These are phyloP conservation scores for Aspergillus quadricinctus DNA, from an alignment of 2,329 filamentous ascomycete genomes.

Conservation along the genomic window DNA sequence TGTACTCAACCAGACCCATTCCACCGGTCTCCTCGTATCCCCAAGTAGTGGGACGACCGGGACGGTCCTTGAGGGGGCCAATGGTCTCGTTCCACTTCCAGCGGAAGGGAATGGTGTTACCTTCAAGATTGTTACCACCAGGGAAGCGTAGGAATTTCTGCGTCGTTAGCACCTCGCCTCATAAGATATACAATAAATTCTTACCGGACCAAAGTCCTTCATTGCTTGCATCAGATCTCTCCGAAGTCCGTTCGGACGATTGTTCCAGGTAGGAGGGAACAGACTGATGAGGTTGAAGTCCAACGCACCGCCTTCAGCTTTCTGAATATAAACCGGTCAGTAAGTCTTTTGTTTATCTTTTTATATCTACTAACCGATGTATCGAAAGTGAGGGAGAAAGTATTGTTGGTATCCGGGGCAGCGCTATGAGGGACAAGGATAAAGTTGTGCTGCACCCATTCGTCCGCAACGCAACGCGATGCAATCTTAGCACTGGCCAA, in stretches of 20 bases:
- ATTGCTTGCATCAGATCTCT: constrained; percentile 46
- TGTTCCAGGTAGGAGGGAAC: constrained; percentile 53
- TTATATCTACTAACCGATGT: constrained; percentile 24
- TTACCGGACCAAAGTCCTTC: constrained; percentile 20
- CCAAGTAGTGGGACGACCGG: constrained; percentile 41
- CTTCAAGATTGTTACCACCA: constrained; percentile 50
- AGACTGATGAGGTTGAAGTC: constrained; percentile 52
- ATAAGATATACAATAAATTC: background rate
- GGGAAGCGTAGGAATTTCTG: constrained; percentile 49
- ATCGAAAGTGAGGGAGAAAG: constrained; percentile 49
- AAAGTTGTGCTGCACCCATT: constrained; percentile 40
- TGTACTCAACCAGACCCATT: constrained; percentile 46
- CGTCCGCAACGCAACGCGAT: constrained; percentile 36
- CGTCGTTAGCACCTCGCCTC: constrained; percentile 23
- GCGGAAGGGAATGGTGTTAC: constrained; percentile 28
- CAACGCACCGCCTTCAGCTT: constrained; percentile 37
- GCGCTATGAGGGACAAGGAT: constrained; percentile 18
- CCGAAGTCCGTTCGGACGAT: constrained; percentile 49
- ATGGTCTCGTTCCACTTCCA: constrained; percentile 53
- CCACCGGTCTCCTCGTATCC: constrained; percentile 43
- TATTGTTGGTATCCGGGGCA: constrained; percentile 44
- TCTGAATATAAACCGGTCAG: constrained; percentile 12
- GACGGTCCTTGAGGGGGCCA: constrained; percentile 46
- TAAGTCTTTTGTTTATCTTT: background rate
- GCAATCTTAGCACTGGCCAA: constrained; percentile 25